These are phyloP conservation scores for Podochytrium sp. DNA, from an alignment of 192 early-diverging fungal genomes.

Conservation along the genomic window DNA sequence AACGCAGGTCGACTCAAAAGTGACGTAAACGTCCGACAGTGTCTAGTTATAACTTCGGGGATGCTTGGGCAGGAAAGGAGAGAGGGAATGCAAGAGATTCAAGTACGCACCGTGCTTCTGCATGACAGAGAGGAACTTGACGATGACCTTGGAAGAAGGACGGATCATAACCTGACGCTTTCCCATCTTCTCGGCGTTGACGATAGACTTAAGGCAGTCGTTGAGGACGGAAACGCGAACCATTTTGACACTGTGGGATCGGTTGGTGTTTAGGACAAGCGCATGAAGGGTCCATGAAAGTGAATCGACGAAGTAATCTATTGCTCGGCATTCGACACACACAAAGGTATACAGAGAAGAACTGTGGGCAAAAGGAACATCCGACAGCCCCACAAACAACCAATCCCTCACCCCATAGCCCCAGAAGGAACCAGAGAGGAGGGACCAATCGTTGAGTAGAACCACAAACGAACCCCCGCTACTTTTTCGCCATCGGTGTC, in stretches of 20 bases:
- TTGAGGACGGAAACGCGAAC: constrained; percentile 94
- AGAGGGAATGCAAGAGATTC: neutral
- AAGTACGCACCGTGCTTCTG: constrained; percentile 88
- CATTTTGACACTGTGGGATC: constrained; percentile 61
- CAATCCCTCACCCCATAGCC: neutral
- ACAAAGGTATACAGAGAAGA: too few species aligned
- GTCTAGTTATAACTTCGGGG: constrained; percentile 78
- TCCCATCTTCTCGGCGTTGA: constrained; percentile 98
- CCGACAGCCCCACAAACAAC: too few species aligned
- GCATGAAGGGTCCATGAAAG: neutral
- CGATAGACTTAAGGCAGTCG: constrained; percentile 98
- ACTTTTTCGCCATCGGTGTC: constrained; percentile 32
- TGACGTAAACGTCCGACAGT: constrained; percentile 51
- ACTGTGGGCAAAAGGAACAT: neutral
- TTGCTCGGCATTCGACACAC: too few species aligned
- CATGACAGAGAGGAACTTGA: constrained; percentile 99
- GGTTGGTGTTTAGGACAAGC: too few species aligned
- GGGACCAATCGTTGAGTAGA: neutral
- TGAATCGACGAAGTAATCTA: neutral
- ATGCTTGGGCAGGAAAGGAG: neutral
- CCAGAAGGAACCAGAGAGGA: neutral
- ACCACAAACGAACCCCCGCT: neutral
- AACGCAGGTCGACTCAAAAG: constrained; percentile 59
- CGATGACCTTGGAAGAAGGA: constrained; percentile 96
- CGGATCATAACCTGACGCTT: constrained; percentile 98